Base-by-base conservation (phyloP, 306 rosid species). In the Lupinus albus region DNA sequence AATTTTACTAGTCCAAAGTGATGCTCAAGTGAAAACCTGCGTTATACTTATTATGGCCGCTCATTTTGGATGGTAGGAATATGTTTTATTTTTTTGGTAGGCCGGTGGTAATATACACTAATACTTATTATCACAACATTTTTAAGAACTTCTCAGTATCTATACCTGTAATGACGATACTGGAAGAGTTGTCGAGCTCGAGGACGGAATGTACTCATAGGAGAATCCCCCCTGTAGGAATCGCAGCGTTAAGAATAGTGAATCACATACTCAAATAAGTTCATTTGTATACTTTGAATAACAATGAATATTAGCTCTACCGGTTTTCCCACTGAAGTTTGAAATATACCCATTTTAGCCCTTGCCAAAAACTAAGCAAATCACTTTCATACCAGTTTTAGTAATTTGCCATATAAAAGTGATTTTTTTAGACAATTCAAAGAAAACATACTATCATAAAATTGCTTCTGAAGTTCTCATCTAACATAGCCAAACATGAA, bases 91-190 rank as follows among this genome's bases (percentile, higher is more conserved):
- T 25, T 25, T 25, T 25, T 2, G 30, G 30, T 25, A 25, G 30
- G 30, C 8, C 0, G 38, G 38, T 2, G 38, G 17, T 35, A 47
- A 30, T 16, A 53, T 46, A 13, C 30, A 48, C n/a, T 57, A 64
- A 57, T 32, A 21, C 14, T 46, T 55, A 21, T 61, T 11, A 25
- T 17, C 33, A 56, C n/a, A 10, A 38, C 35, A 32, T 51, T 42
- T 42, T 59, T 32, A 68, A 47, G 18, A 48, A 58, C 61, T 17
- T 28, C 67, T 47, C 47, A 62, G n/a, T 67, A 28, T 75, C 8
- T 21, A 38, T 84, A 91, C 97, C 97, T 91, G 82, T 91, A 94
- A 83, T 90, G 91, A 74, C 99, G 99, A 78, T 94, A 94, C 71
- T 94, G 99, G 83, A 94, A 94, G 45, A 94, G 86, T 11, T 61